phyloP scores from a whole-genome alignment of 2,329 filamentous ascomycete species.

The Exophiala lecanii-corni region DNA sequence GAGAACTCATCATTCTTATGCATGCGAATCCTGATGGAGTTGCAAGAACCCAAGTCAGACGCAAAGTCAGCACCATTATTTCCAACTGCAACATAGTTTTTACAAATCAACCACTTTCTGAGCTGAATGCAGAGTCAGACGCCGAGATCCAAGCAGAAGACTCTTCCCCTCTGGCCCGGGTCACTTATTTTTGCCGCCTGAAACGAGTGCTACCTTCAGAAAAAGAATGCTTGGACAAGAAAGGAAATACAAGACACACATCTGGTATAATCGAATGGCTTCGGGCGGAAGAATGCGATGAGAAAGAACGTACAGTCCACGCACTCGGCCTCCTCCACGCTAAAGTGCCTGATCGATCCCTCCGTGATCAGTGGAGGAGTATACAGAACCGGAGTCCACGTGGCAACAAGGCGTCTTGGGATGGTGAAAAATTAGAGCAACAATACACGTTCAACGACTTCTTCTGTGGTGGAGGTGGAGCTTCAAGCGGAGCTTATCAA shows the following conservation, averaged over 20 bases:
- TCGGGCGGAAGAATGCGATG: not conserved
- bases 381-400: not conserved
- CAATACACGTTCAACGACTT: conserved; percentile 66
- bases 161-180: not conserved
- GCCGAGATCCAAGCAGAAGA: conserved; percentile 23
- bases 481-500: conserved; percentile 57
- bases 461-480: conserved; percentile 70
- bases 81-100: conserved; percentile 42
- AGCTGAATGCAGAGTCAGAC: conserved; percentile 25
- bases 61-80: conserved; percentile 38
- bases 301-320: not conserved
- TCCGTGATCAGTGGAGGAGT: not conserved
- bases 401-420: not conserved
- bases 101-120: conserved; percentile 53
- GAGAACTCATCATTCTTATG: not conserved
- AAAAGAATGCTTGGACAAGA: not conserved
- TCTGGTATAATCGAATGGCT: not conserved
- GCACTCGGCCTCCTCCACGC: not conserved
- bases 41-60: not conserved
- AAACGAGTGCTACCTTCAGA: not conserved
- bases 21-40: not conserved
- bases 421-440: not conserved
- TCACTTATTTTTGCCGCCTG: conserved; percentile 14
- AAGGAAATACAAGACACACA: not conserved
- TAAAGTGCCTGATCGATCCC: not conserved